Base-by-base conservation (phyloP, 768 basidiomycete species). In the Lentinula sp. region DNA sequence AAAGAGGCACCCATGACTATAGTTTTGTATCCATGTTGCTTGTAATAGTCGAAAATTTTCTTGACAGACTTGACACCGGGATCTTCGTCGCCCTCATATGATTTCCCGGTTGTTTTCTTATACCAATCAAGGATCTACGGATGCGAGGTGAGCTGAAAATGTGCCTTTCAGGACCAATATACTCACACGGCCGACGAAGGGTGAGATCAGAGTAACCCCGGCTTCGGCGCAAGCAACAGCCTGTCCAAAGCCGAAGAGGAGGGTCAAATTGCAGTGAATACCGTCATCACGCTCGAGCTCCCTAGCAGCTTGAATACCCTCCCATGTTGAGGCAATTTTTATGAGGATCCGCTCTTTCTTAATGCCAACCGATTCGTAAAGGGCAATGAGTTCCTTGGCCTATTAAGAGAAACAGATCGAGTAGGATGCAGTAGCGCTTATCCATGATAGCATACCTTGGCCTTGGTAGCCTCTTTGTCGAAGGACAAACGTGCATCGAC, bases 1-100 rank as follows among this genome's bases (percentile, higher is more conserved):
- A 99, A 98, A 36, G 94, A 96, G 62, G 97, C 97, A 72, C 96
- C 97, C 97, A 98, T 98, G 74, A 98, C 96, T 76, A 99, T 98
- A 68, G 97, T 99, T 70, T 95, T 93, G 85, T 99, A 98, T 62
- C 85, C 83, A 78, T 98, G 85, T 73, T 97, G 95, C 84, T 98
- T 98, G 86, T 99, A 99, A 77, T 95, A 98, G 82, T 96, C 92
- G 87, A 89, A 99, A 81, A 99, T 99, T 77, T 84, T 90, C 81
- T 92, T 89, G 64, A 99, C 97, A 45, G 92, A 95, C 74, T 86
- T 75, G 68, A 99, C 97, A 80, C 97, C 96, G 10, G 96, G 96
- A 80, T 98, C 96, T 50, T 87, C 85, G 65, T 92, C 93, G 55
- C 93, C 94, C 66, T 87, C 85, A 81, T 95, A 98, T 71, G 79